A percentile compares a stretch with the other conserved stretches of the same genome.
Conservation (phyloP, 2,329 filamentous ascomycete genomes). For the Gyromitra esculenta region DNA sequence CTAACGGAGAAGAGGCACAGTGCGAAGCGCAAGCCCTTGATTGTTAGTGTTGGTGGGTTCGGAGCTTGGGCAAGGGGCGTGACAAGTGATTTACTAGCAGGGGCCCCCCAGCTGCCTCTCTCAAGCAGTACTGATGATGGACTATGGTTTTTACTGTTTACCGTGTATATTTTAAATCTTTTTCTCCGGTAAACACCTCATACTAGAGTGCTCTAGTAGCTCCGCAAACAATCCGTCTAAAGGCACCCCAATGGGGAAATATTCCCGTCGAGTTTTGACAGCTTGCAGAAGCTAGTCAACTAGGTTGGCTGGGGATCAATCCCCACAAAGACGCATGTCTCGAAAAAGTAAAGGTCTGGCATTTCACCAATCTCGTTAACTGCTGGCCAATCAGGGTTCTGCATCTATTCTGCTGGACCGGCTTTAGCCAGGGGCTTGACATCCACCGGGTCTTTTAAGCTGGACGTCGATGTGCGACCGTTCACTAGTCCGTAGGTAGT, state of each 20-base stretch:
- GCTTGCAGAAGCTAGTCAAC: not conserved
- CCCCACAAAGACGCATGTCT: not conserved
- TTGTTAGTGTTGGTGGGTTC: not conserved
- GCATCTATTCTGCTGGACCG: not conserved
- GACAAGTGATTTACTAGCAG: not conserved
- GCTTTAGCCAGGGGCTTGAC: not conserved
- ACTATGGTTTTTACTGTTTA: not conserved
- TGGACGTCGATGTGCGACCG: not conserved
- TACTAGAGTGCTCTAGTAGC: not conserved
- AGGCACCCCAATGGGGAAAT: not conserved
- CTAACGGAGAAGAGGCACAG: slow-evolving; percentile 18
- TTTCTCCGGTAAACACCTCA: not conserved
- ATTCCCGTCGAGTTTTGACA: not conserved
- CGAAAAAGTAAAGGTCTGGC: not conserved
- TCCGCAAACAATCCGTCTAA: not conserved
- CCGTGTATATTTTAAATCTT: not conserved
- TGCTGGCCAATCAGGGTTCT: not conserved
- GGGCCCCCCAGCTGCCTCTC: not conserved
- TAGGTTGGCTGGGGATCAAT: not conserved
- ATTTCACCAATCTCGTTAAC: not conserved
- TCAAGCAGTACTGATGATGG: not conserved
- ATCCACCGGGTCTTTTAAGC: not conserved
- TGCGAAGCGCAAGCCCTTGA: slow-evolving; percentile 32
- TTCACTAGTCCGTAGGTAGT: slow-evolving; percentile 21
- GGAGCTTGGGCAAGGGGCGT: not conserved